phyloP scores from a whole-genome alignment of 2,329 filamentous ascomycete species.

The Aspergillus floridensis region DNA sequence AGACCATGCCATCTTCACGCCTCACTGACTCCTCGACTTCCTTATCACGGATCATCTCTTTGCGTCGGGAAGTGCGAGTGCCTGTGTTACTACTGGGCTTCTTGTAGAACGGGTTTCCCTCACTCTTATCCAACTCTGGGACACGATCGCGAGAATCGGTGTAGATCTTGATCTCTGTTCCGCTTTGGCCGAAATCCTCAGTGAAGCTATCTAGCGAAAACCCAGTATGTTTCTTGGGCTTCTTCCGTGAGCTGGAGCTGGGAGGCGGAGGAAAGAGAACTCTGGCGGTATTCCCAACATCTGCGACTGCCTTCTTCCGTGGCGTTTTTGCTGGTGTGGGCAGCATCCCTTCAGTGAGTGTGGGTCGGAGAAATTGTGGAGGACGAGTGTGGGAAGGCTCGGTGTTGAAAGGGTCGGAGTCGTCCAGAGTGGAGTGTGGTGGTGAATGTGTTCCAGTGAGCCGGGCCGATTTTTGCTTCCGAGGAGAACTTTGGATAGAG shows the following conservation, averaged over 20 bases:
- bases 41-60: conserved; percentile 29
- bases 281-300: conserved; percentile 51
- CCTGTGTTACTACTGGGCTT: conserved; percentile 34
- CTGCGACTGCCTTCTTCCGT: conserved; percentile 50
- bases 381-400: conserved; percentile 23
- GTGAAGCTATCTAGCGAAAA: conserved; percentile 47
- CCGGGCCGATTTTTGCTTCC: conserved; percentile 25
- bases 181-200: conserved; percentile 29
- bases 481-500: conserved; percentile 27
- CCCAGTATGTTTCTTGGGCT: conserved; percentile 45
- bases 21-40: conserved; percentile 52
- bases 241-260: conserved; percentile 40
- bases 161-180: conserved; percentile 55
- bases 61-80: conserved; percentile 34
- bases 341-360: conserved; percentile 48
- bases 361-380: conserved; percentile 25
- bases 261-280: conserved; percentile 53
- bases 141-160: conserved; percentile 63
- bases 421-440: conserved; percentile 15
- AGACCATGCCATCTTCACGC: conserved; percentile 58
- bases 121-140: conserved; percentile 51
- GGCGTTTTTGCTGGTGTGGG: conserved; percentile 64
- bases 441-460: conserved; percentile 19
- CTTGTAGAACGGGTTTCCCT: conserved; percentile 57
- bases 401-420: conserved; percentile 25